Percentiles rank a stretch among this genome's conserved stretches.
These are phyloP conservation scores for Fagus crenata DNA, from an alignment of 306 rosid species.

Conservation along the genomic window DNA sequence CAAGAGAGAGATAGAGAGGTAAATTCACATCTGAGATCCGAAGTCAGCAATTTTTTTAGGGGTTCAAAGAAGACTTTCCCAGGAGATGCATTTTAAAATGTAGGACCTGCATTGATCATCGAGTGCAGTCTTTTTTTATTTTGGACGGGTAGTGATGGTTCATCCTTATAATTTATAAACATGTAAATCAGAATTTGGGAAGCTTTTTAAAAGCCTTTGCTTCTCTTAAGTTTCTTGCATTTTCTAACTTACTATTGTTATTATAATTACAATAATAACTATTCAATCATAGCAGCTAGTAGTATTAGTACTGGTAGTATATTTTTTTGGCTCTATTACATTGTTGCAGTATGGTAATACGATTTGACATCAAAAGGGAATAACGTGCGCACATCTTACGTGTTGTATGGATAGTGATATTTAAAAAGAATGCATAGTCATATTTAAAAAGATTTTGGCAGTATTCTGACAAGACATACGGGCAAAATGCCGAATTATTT, in stretches of 20 bases:
- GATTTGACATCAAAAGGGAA: no score
- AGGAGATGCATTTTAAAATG: conserved; percentile 27
- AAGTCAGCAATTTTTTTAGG: conserved; percentile 35
- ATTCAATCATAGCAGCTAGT: neutral
- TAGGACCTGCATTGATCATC: conserved; percentile 36
- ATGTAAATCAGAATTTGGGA: conserved; percentile 44
- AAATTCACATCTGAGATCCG: conserved; percentile 31
- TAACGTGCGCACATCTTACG: neutral
- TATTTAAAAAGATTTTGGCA: no score
- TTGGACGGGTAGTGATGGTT: conserved; percentile 27
- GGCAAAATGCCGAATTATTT: neutral
- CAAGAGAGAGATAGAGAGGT: conserved; percentile 24
- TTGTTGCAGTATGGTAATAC: neutral
- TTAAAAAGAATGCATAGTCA: neutral
- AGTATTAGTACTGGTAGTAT: neutral
- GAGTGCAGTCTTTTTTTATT: conserved; percentile 19
- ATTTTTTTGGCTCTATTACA: neutral
- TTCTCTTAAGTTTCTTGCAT: conserved; percentile 7
- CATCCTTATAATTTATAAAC: conserved; percentile 21
- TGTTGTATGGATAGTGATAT: neutral
- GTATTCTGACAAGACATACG: neutral
- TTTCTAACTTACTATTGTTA: conserved; percentile 14
- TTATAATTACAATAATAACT: conserved; percentile 12
- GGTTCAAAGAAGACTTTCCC: conserved; percentile 31
- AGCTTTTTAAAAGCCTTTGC: conserved; percentile 16